phyloP scores from a whole-genome alignment of 176 grass and related monocot genomes.

The Secale cereale region DNA sequence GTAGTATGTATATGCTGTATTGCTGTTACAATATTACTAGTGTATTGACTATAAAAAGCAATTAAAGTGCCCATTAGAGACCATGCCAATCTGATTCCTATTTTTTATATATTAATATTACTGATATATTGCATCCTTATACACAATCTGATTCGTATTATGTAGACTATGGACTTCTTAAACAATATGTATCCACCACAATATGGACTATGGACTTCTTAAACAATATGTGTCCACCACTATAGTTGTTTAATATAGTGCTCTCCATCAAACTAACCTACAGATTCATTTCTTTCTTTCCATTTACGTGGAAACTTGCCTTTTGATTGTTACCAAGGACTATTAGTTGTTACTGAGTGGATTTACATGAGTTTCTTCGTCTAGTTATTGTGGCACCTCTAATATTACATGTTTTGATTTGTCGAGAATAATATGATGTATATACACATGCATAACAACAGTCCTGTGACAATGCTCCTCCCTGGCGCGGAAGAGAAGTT shows the following conservation, averaged over 20 bases:
- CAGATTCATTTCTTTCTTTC: neutral
- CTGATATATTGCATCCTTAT: neutral
- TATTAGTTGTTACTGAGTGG: neutral
- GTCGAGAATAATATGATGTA: neutral
- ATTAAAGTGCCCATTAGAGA: neutral
- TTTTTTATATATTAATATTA: neutral
- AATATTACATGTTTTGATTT: neutral
- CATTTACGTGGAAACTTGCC: neutral
- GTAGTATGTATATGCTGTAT: too few species aligned
- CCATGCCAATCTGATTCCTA: neutral
- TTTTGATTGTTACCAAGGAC: neutral
- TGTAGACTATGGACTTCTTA: neutral
- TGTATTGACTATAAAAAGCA: neutral
- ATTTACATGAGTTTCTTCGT: neutral
- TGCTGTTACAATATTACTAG: neutral
- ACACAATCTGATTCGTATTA: neutral
- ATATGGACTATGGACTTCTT: neutral
- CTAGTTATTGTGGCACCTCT: neutral
- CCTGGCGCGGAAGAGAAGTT: neutral
- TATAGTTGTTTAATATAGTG: neutral
- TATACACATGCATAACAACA: neutral
- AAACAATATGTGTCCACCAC: too few species aligned
- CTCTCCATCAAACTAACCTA: neutral
- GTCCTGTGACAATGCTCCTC: neutral
- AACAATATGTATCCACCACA: neutral